Evolutionary conservation across 2,329 filamentous ascomycete species (phyloP), one percentile per base, ranked within the genome.

Genomic region (Thelonectria rubi): DNA sequence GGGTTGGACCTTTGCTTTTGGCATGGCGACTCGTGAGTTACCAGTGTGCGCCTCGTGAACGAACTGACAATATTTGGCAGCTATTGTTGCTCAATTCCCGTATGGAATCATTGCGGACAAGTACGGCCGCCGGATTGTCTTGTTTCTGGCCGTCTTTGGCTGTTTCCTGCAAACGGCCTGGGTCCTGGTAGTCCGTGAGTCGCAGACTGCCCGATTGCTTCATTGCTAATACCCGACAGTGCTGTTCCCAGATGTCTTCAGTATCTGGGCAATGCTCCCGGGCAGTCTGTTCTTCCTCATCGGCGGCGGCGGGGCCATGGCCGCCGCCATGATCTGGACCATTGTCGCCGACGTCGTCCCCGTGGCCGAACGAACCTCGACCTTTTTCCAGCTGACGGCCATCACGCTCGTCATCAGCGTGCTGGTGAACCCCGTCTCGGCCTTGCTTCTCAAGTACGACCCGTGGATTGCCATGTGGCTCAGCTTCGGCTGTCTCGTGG

Each of bases 41-140:
- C 26, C 14, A 9, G 2, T 5, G 1, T 9, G 1, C 6, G 3
- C 2, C 3, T 11, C 8, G 10, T 2, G 1, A 14, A 17, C 12
- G 8, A 56, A 3, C 40, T 47, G 26, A 21, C 10, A 58, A 21
- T 49, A 2, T 20, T 15, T 7, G 6, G 40, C 26, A 79, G 78
- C 78, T 3, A 73, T 83, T 0, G 39, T 83, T 3, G 73, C 77
- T 0, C 76, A 82, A n/a, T 73, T 84, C 5, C 81, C 81, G 0
- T 83, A 75, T 24, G 81, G 81, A 1, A 75, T 83, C 21, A 66
- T 84, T 32, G 80, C 81, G 2, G 81, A 84, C 68, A 80, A 79
- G 57, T 78, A 79, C 63, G 81, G 81, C 5, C 77, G 81, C 39
- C 75, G 74, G 2, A 76, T 76, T 1, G 78, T 84, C 21, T 48